Base-by-base conservation (phyloP, 2,329 filamentous ascomycete genomes). In the Thielaviopsis ethacetica region DNA sequence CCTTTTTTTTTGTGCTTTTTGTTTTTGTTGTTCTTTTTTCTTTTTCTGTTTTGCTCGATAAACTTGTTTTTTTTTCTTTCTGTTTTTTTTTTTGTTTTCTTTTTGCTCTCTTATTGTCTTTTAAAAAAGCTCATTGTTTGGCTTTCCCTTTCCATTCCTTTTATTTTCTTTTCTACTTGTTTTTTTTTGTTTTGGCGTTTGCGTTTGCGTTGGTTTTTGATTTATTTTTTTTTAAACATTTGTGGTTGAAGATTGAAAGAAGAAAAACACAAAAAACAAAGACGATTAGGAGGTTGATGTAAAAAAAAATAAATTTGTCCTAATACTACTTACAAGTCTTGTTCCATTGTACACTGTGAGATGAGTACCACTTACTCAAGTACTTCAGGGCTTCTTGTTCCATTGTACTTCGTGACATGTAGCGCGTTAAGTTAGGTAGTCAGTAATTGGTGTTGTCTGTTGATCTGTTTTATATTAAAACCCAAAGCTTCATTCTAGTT, bases 21-120 rank as follows among this genome's bases (percentile, higher is more conserved):
- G 9, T 53, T 22, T 5, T 22, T 17, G 6, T 41, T 41, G 59
- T 59, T 58, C 54, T 44, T 22, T 62, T 58, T 54, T 30, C n/a
- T 53, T 58, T 9, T 2, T 34, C 10, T 34, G 7, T 34, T 34
- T 34, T 54, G 27, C 24, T 34, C 30, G 38, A 30, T 41, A 55
- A 55, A 55, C 38, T 47, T 51, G 30, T 52, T 27, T 57, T 49
- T 52, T 50, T 57, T 57, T 50, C 17, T n/a, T 38, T 22, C 6
- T 52, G 17, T 30, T 51, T 17, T 13, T 30, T 34, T 15, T 15
- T 22, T 34, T 22, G n/a, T 2, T 17, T n/a, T 19, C 4, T 4
- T 19, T 47, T 52, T 24, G 3, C 15, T 15, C 26, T 19, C 19
- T 53, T 53, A 51, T 51, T 51, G 13, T 9, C 7, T 34, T 34